Conservation (phyloP, 2,329 filamentous ascomycete genomes). For the Xylaria sp. region DNA sequence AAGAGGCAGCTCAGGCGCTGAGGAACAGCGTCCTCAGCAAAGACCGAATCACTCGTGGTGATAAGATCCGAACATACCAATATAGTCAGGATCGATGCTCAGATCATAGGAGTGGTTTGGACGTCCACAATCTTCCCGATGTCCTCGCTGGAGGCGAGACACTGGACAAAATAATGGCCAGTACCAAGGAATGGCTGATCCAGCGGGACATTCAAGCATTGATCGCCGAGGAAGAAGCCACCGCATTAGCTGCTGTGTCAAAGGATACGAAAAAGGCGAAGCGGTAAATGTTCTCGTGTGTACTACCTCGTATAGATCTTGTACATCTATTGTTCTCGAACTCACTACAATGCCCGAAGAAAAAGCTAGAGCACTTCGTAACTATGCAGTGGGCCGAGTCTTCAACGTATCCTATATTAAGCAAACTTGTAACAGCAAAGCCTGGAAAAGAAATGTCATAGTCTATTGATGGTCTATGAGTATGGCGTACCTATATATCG, state of each 20-base stretch:
- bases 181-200: slow-evolving; percentile 79
- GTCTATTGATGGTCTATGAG: neutral
- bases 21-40: slow-evolving; percentile 81
- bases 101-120: slow-evolving; percentile 84
- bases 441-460: neutral
- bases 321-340: slow-evolving; percentile 8
- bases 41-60: slow-evolving; percentile 85
- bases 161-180: slow-evolving; percentile 80
- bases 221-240: slow-evolving; percentile 69
- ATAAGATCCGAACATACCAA: slow-evolving; percentile 96
- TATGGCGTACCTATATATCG: neutral
- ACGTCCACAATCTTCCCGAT: slow-evolving; percentile 81
- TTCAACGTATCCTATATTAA: neutral
- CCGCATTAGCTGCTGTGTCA: slow-evolving; percentile 50
- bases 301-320: slow-evolving; percentile 10
- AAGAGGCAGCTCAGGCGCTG: slow-evolving; percentile 79
- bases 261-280: slow-evolving; percentile 43
- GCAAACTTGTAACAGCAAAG: neutral
- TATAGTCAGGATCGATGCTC: slow-evolving; percentile 80
- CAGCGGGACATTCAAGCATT: slow-evolving; percentile 79
- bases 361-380: neutral
- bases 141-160: slow-evolving; percentile 79
- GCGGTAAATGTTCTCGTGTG: slow-evolving; percentile 21
- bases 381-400: neutral
- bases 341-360: slow-evolving; percentile 16